phyloP scores from a whole-genome alignment of 148 eudicot species.

The Bassia scoparia region DNA sequence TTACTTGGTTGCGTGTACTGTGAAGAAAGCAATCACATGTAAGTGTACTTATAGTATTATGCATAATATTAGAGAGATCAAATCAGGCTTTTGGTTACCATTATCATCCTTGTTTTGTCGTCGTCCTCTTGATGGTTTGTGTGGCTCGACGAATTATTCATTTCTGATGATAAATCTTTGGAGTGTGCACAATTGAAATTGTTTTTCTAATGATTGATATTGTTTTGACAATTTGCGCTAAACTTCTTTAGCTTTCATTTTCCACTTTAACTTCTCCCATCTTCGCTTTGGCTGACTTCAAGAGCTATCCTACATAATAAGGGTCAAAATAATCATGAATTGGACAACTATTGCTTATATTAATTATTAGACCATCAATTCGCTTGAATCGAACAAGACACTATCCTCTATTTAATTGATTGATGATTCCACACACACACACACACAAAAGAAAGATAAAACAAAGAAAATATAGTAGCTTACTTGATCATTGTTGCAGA shows the following conservation, averaged over 20 bases:
- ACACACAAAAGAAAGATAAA: too few relatives aligned
- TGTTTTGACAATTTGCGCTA: conserved; percentile 32
- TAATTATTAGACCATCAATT: not conserved
- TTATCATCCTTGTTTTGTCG: conserved; percentile 12
- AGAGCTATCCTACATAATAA: conserved; percentile 28
- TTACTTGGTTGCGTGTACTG: too few relatives aligned
- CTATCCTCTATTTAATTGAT: too few relatives aligned
- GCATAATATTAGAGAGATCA: conserved; percentile 37
- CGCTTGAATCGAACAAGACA: not conserved
- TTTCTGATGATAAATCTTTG: not conserved
- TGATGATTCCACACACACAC: too few relatives aligned
- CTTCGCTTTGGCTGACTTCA: conserved; percentile 38
- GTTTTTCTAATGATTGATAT: conserved; percentile 33
- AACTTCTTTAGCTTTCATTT: conserved; percentile 39
- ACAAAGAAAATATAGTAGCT: too few relatives aligned
- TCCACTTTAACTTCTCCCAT: conserved; percentile 47
- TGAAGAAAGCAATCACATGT: too few relatives aligned
- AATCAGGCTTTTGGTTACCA: conserved; percentile 21
- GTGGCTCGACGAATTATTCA: conserved; percentile 5
- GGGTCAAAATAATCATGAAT: too few relatives aligned
- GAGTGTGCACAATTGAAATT: conserved; percentile 18
- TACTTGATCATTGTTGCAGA: conserved; percentile 28
- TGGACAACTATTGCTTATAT: too few relatives aligned
- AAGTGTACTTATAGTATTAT: too few relatives aligned
- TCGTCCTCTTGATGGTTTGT: too few relatives aligned